A percentile compares a stretch with the other conserved stretches of the same genome.
These are phyloP conservation scores for Penicillium sp. DNA, from an alignment of 2,329 filamentous ascomycete species.

Conservation along the genomic window DNA sequence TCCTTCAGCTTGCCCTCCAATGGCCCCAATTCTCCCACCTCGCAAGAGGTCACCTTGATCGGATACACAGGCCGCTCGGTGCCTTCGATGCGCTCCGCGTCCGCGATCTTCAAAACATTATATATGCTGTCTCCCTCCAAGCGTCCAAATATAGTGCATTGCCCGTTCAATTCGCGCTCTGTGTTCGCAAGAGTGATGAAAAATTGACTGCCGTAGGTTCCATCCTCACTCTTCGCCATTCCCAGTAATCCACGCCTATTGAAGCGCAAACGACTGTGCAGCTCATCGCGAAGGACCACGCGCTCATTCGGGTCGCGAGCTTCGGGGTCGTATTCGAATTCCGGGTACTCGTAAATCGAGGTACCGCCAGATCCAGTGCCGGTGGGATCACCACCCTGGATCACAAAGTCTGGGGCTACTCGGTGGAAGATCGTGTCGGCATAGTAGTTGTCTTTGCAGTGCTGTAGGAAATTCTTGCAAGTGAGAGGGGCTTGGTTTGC, in stretches of 20 bases:
- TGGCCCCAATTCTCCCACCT: slow-evolving; percentile 49
- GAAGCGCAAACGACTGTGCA: slow-evolving; percentile 89
- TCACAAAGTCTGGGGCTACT: slow-evolving; percentile 84
- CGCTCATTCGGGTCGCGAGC: slow-evolving; percentile 50
- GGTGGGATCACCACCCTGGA: slow-evolving; percentile 93
- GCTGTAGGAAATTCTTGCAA: slow-evolving; percentile 92
- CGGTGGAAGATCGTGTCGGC: slow-evolving; percentile 92
- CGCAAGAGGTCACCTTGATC: slow-evolving; percentile 64
- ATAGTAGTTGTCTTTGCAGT: slow-evolving; percentile 94
- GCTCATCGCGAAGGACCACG: slow-evolving; percentile 81
- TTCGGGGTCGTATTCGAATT: slow-evolving; percentile 57
- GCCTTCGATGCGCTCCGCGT: slow-evolving; percentile 76
- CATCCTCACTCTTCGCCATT: slow-evolving; percentile 79
- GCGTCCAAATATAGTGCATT: slow-evolving; percentile 91
- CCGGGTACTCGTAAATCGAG: slow-evolving; percentile 79
- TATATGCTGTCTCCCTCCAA: slow-evolving; percentile 94
- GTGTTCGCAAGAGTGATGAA: slow-evolving; percentile 86
- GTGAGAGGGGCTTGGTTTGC: slow-evolving; percentile 90
- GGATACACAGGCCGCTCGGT: slow-evolving; percentile 85
- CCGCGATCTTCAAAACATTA: slow-evolving; percentile 90
- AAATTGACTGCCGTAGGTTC: slow-evolving; percentile 93
- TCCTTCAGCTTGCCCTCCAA: slow-evolving; percentile 49
- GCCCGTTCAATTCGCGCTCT: slow-evolving; percentile 79
- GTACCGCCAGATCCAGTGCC: slow-evolving; percentile 90
- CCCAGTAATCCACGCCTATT: slow-evolving; percentile 86